phyloP scores from a whole-genome alignment of 2,329 filamentous ascomycete species.

The Aureobasidium melanogenum region DNA sequence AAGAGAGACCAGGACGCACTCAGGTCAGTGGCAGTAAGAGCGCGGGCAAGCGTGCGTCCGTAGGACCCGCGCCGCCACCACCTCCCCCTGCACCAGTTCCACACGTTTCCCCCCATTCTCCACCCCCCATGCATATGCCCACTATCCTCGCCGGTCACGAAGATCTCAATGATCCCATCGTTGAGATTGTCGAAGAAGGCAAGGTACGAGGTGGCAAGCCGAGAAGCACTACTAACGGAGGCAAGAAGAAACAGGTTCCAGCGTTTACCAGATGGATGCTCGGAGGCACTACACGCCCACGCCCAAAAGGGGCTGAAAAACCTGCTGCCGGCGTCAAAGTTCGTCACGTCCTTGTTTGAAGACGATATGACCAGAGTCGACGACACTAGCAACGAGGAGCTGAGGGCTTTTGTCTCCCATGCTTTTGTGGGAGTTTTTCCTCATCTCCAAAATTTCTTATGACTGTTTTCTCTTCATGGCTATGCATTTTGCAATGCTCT shows the following conservation, averaged over 20 bases:
- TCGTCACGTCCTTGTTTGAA: background rate
- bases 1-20: background rate
- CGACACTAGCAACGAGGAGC: background rate
- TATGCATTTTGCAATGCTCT: background rate
- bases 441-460: background rate
- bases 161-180: background rate
- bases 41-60: constrained; percentile 7
- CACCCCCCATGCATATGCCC: background rate
- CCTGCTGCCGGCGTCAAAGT: background rate
- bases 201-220: background rate
- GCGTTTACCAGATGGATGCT: constrained; percentile 2
- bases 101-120: background rate
- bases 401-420: constrained; percentile 7
- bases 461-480: background rate
- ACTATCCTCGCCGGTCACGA: background rate
- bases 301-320: constrained; percentile 11
- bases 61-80: background rate
- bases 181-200: background rate
- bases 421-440: constrained; percentile 1
- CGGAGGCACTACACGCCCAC: background rate
- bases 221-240: background rate
- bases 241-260: background rate
- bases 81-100: background rate
- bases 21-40: constrained; percentile 8
- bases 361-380: background rate